These are phyloP conservation scores for Globisporangium barbulae DNA, from an alignment of 352 stramenopile species.

Conservation along the genomic window DNA sequence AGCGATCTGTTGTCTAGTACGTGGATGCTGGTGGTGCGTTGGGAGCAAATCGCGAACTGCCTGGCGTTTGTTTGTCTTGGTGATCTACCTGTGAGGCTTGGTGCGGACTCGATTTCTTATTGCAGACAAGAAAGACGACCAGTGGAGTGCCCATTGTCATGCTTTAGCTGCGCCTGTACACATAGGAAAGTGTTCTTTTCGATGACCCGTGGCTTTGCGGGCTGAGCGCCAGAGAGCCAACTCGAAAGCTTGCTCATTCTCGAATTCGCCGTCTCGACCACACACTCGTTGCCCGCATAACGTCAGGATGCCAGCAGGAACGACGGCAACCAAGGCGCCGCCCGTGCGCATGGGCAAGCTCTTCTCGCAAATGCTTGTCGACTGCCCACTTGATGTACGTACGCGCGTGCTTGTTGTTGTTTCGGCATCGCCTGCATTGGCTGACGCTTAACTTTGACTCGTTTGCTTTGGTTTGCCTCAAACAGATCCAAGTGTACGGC, in stretches of 20 bases:
- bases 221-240: too few species aligned
- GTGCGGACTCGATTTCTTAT: neutral
- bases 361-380: conserved; percentile 63
- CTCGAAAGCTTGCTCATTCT: conserved; percentile 5
- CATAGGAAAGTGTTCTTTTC: neutral
- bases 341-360: conserved; percentile 60
- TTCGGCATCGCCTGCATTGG: neutral
- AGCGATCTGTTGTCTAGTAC: neutral
- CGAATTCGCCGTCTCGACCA: conserved; percentile 12
- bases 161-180: neutral
- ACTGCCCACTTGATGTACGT: conserved; percentile 65
- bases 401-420: neutral
- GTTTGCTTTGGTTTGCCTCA: neutral
- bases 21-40: neutral
- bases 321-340: conserved; percentile 23
- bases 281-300: neutral
- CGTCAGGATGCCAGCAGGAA: conserved; percentile 8
- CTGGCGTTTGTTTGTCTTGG: neutral
- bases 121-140: neutral
- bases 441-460: neutral
- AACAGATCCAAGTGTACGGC: conserved; percentile 76
- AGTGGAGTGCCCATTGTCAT: neutral
- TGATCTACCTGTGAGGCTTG: neutral
- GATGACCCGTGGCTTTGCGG: neutral
- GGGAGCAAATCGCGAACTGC: conserved; percentile 5